Percentiles rank a stretch among this genome's conserved stretches.
Evolutionary conservation across 2,329 filamentous ascomycete genomes (phyloP).

Genomic region (Pseudofabraea citricarpa): DNA sequence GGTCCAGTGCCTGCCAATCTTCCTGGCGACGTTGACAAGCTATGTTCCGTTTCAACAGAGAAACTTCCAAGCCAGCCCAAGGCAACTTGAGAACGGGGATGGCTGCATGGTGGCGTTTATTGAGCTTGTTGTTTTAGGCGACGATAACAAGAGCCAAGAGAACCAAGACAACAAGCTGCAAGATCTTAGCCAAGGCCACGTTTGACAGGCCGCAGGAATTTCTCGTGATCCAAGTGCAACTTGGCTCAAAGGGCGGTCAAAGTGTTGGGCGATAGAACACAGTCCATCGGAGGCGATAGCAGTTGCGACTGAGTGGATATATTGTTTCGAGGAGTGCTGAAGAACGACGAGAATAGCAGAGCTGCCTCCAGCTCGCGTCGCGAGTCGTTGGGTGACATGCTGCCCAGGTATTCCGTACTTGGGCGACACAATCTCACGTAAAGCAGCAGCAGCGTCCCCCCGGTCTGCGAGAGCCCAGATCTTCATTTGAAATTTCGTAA

Average conservation of each 20-base stretch:
- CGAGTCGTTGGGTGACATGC: no score
- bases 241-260: constrained; percentile 2
- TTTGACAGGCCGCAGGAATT: not conserved
- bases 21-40: not conserved
- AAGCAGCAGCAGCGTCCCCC: no score
- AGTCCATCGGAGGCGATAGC: not conserved
- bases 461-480: no score
- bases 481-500: no score
- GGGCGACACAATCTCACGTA: no score
- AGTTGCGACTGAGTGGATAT: not conserved
- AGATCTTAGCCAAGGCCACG: not conserved
- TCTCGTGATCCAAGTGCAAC: not conserved
- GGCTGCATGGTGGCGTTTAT: not conserved
- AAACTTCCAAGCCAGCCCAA: not conserved
- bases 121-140: not conserved
- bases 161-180: not conserved
- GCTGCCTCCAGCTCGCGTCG: no score
- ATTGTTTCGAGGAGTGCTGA: not conserved
- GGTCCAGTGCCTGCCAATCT: not conserved
- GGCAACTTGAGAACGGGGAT: not conserved
- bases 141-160: not conserved
- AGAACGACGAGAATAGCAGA: no score
- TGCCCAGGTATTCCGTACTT: no score
- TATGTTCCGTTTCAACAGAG: not conserved
- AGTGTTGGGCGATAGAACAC: not conserved